Percentiles rank a stretch among this genome's conserved stretches.
phyloP scores from a whole-genome alignment of 768 basidiomycete species.

The Lentinus brumalis region DNA sequence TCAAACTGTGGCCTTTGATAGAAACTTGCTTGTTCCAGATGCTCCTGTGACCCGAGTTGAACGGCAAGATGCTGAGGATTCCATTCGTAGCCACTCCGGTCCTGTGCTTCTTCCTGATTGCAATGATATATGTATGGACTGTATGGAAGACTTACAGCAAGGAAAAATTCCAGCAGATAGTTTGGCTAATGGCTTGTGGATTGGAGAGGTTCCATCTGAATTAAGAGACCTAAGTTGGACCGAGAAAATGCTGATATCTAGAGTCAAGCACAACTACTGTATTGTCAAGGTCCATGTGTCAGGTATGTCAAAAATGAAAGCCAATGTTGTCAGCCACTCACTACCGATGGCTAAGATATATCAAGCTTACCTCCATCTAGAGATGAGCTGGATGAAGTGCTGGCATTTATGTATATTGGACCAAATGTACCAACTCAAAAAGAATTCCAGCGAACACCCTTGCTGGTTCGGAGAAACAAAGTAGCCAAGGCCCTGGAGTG shows the following conservation, averaged over 20 bases:
- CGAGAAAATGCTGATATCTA: slow-evolving; percentile 34
- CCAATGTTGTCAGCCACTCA: slow-evolving; percentile 20
- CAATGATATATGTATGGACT: not conserved
- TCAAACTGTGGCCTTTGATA: not conserved
- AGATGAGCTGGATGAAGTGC: slow-evolving; percentile 20
- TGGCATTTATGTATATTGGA: slow-evolving; percentile 36
- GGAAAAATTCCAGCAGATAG: not conserved
- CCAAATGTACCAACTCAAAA: slow-evolving; percentile 26
- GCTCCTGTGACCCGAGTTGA: not conserved
- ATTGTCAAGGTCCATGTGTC: slow-evolving; percentile 35
- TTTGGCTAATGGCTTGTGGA: slow-evolving; percentile 39
- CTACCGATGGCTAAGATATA: slow-evolving; percentile 17
- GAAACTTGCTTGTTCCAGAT: not conserved
- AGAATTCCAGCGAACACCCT: slow-evolving; percentile 28
- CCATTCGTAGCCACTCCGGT: not conserved
- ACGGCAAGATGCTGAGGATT: not conserved
- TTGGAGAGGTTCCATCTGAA: slow-evolving; percentile 35
- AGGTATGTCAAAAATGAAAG: slow-evolving; percentile 15
- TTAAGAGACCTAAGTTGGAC: slow-evolving; percentile 31
- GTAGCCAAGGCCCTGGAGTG: slow-evolving; percentile 22
- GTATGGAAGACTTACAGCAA: not conserved
- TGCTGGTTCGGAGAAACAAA: slow-evolving; percentile 25
- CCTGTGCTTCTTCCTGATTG: not conserved
- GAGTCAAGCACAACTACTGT: slow-evolving; percentile 33
- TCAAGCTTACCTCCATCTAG: slow-evolving; percentile 7